Percentiles rank a stretch among this genome's conserved stretches.
phyloP scores from a whole-genome alignment of 1,284 basidiomycete species.

The Testicularia cyperi region DNA sequence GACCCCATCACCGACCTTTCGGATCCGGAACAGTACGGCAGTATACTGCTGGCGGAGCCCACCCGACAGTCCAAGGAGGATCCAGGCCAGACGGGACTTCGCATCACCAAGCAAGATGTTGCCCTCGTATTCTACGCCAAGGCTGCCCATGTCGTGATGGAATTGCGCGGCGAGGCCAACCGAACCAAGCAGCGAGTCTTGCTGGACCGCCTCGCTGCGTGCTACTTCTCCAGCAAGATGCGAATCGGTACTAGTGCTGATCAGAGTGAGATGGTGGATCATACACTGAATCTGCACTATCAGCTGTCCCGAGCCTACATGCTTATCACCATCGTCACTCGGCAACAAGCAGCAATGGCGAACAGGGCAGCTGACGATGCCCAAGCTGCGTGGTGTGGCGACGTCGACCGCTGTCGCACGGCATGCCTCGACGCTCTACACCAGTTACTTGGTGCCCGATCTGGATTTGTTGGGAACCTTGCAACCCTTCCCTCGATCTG shows the following conservation, averaged over 20 bases:
- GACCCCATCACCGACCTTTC: conserved; percentile 17
- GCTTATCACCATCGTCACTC: too few species aligned
- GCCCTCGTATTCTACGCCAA: conserved; percentile 12
- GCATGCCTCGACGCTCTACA: conserved; percentile 8
- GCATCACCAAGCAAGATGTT: conserved; percentile 15
- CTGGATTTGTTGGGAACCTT: conserved; percentile 1
- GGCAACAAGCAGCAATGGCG: too few species aligned
- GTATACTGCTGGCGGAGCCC: neutral
- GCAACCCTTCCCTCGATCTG: conserved; percentile 13
- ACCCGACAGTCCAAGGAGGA: neutral
- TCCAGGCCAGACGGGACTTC: too few species aligned
- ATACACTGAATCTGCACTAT: neutral
- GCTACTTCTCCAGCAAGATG: neutral
- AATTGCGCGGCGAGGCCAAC: neutral
- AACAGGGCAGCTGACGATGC: too few species aligned
- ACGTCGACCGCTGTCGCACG: neutral
- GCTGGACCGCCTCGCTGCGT: neutral
- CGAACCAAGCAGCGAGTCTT: neutral
- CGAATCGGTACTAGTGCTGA: neutral
- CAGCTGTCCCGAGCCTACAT: neutral
- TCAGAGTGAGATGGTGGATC: neutral
- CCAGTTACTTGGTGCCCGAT: neutral
- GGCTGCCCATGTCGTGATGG: conserved; percentile 1
- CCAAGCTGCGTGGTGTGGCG: neutral
- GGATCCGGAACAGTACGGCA: conserved; percentile 7